These are phyloP conservation scores for Dactylellina cionopaga DNA, from an alignment of 2,329 filamentous ascomycete genomes.

Conservation along the genomic window DNA sequence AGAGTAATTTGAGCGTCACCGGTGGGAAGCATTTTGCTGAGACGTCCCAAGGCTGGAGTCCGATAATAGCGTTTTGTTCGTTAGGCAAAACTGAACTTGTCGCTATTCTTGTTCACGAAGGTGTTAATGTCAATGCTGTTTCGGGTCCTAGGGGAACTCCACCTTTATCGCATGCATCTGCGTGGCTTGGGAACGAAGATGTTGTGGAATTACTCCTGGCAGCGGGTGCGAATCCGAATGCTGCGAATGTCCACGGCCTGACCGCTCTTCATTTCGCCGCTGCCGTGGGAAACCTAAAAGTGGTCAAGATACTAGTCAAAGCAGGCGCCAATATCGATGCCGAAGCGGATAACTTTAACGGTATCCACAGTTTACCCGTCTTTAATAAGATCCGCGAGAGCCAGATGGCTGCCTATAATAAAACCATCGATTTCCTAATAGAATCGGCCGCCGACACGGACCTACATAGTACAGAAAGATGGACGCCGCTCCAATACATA, in stretches of 20 bases:
- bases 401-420: conserved; percentile 39
- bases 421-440: conserved; percentile 53
- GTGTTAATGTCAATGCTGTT: conserved; percentile 50
- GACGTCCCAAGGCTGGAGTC: conserved; percentile 1
- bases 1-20: conserved; percentile 20
- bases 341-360: background rate
- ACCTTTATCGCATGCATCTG: conserved; percentile 54
- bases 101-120: conserved; percentile 53
- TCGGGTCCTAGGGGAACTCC: conserved; percentile 10
- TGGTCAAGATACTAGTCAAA: conserved; percentile 48
- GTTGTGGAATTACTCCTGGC: conserved; percentile 60
- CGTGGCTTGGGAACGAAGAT: conserved; percentile 54
- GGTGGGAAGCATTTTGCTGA: conserved; percentile 24
- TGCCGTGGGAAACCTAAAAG: conserved; percentile 51
- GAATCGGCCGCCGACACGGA: conserved; percentile 44
- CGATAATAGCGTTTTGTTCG: conserved; percentile 7
- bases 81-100: conserved; percentile 54
- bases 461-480: background rate
- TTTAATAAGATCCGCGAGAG: conserved; percentile 30
- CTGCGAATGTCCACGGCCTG: conserved; percentile 58
- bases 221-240: conserved; percentile 61
- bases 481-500: conserved; percentile 37
- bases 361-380: conserved; percentile 24
- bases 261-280: conserved; percentile 52
- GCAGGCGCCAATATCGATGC: conserved; percentile 48